These are phyloP conservation scores for Madurella fahalii DNA, from an alignment of 2,329 filamentous ascomycete species.

Conservation along the genomic window DNA sequence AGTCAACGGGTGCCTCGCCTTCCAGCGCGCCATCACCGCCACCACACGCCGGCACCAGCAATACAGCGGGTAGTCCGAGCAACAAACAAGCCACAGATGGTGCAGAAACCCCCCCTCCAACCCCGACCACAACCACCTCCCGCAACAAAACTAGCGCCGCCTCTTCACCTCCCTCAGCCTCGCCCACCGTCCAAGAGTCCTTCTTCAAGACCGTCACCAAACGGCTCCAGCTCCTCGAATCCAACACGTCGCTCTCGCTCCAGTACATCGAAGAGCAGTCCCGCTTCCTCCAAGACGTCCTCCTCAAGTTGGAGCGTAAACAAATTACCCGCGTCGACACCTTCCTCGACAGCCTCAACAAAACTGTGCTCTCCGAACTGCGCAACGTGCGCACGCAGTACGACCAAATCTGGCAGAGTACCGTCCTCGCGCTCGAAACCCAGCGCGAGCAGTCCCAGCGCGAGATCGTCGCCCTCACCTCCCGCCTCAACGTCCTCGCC, in stretches of 20 bases:
- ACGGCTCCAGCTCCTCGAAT: constrained; percentile 82
- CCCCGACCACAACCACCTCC: constrained; percentile 23
- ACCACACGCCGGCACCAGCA: constrained; percentile 5
- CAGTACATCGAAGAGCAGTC: constrained; percentile 98
- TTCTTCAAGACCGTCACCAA: constrained; percentile 98
- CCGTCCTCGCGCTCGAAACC: constrained; percentile 83
- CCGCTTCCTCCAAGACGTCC: constrained; percentile 79
- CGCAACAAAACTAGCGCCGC: constrained; percentile 37
- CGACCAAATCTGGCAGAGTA: constrained; percentile 94
- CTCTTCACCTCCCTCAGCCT: constrained; percentile 46
- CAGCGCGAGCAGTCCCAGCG: constrained; percentile 80
- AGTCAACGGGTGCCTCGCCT: constrained; percentile 7
- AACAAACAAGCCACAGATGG: constrained; percentile 12
- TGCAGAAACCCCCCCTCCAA: constrained; percentile 4
- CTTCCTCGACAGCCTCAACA: constrained; percentile 82
- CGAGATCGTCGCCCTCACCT: constrained; percentile 77
- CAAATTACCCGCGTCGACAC: constrained; percentile 78
- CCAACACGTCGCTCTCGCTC: constrained; percentile 86
- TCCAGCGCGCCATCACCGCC: constrained; percentile 1
- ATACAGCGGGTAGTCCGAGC: constrained; percentile 2
- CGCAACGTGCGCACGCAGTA: constrained; percentile 77
- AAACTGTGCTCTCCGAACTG: constrained; percentile 78
- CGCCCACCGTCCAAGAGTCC: constrained; percentile 88
- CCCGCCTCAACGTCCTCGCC: constrained; percentile 80
- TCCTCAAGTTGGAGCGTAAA: constrained; percentile 79